These are phyloP conservation scores for Porcisia hertigi DNA, from an alignment of 208 protist genomes.

Conservation along the genomic window DNA sequence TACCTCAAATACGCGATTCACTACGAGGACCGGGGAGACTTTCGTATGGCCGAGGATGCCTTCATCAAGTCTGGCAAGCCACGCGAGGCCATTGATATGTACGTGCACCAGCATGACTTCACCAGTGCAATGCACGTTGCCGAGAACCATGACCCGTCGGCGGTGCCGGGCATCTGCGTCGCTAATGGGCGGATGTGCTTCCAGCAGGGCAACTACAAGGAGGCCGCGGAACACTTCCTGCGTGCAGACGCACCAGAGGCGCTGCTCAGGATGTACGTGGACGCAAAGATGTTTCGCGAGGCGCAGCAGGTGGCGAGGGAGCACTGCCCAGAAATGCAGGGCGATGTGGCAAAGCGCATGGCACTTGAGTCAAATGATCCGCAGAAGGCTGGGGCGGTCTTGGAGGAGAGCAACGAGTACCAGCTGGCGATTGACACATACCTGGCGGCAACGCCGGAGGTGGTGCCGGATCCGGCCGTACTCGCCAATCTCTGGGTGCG, in stretches of 20 bases:
- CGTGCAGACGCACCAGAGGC: slow-evolving; percentile 93
- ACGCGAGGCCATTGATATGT: slow-evolving; percentile 96
- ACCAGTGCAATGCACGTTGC: slow-evolving; percentile 95
- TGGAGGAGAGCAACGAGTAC: slow-evolving; percentile 94
- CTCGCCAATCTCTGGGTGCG: slow-evolving; percentile 93
- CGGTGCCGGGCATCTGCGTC: slow-evolving; percentile 84
- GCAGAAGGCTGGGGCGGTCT: slow-evolving; percentile 83
- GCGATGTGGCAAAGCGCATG: slow-evolving; percentile 86
- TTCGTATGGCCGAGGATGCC: slow-evolving; percentile 95
- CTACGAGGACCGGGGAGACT: slow-evolving; percentile 96
- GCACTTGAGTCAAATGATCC: slow-evolving; percentile 86
- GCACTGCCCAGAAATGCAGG: slow-evolving; percentile 86
- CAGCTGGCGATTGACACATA: slow-evolving; percentile 95
- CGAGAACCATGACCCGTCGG: slow-evolving; percentile 90
- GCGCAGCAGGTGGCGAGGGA: slow-evolving; percentile 92
- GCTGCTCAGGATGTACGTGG: slow-evolving; percentile 94
- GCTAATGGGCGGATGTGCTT: slow-evolving; percentile 90
- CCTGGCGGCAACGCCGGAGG: slow-evolving; percentile 77
- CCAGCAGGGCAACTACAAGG: slow-evolving; percentile 88
- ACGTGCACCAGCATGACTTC: slow-evolving; percentile 97
- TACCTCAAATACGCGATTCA: slow-evolving; percentile 97
- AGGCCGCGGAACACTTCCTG: slow-evolving; percentile 92
- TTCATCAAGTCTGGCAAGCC: slow-evolving; percentile 97
- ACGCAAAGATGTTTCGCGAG: slow-evolving; percentile 92
- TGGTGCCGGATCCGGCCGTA: slow-evolving; percentile 59